phyloP scores from a whole-genome alignment of 495 filamentous ascomycete genomes.

The Aspergillus funiculosus region DNA sequence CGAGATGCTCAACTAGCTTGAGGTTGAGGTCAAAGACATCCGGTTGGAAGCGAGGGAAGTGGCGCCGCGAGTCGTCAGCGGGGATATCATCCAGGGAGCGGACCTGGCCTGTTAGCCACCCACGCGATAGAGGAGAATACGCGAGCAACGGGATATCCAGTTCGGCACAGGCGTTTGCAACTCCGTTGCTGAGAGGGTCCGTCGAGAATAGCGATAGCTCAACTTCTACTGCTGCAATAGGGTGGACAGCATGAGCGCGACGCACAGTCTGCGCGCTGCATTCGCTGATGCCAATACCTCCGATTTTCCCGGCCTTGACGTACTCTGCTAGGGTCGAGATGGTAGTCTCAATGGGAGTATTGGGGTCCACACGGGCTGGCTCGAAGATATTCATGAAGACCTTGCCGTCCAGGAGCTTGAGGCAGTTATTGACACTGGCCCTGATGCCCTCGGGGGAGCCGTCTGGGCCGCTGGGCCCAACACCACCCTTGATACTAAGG shows the following conservation, averaged over 20 bases:
- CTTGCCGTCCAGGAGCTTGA: conserved; percentile 54
- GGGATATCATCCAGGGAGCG: conserved; percentile 55
- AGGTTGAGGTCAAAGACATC: conserved; percentile 65
- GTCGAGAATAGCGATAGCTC: conserved; percentile 60
- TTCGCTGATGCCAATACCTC: conserved; percentile 60
- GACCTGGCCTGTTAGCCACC: conserved; percentile 51
- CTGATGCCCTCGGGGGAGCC: conserved; percentile 4
- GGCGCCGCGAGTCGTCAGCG: conserved; percentile 35
- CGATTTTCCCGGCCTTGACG: conserved; percentile 43
- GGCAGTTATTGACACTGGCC: neutral
- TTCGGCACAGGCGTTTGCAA: conserved; percentile 56
- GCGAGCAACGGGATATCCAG: conserved; percentile 57
- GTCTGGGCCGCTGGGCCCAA: neutral
- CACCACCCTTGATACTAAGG: conserved; percentile 59
- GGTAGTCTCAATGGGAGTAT: conserved; percentile 48
- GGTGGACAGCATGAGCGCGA: conserved; percentile 52
- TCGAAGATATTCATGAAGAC: conserved; percentile 75
- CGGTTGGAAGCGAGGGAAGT: conserved; percentile 56
- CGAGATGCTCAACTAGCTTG: conserved; percentile 54
- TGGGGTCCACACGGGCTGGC: conserved; percentile 58
- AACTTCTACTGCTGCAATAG: conserved; percentile 60
- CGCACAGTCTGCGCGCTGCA: conserved; percentile 58
- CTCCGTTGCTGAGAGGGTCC: conserved; percentile 58
- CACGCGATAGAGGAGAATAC: conserved; percentile 46
- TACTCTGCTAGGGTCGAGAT: conserved; percentile 38